A percentile compares a stretch with the other conserved stretches of the same genome.
These are phyloP conservation scores for Eucalyptus sp. DNA, from an alignment of 345 rosid species.

Conservation along the genomic window DNA sequence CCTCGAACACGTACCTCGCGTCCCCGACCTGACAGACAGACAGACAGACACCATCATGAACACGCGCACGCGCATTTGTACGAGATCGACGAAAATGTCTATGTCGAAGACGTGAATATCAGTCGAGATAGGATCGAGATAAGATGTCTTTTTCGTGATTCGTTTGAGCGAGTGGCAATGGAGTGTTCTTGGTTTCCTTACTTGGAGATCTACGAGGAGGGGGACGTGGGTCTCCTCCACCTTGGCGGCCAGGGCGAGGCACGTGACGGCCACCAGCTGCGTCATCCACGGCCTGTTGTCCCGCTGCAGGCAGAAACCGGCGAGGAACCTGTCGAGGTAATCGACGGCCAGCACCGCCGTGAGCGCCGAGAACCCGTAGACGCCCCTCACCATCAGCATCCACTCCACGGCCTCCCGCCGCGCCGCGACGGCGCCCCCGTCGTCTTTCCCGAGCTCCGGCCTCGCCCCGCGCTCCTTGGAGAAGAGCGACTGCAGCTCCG, in stretches of 20 bases:
- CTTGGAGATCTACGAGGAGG: conserved; percentile 81
- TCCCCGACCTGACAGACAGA: conserved; percentile 39
- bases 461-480: conserved; percentile 39
- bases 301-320: conserved; percentile 23
- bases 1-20: conserved; percentile 59
- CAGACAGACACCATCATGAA: not conserved
- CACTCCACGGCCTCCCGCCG: conserved; percentile 64
- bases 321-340: conserved; percentile 78
- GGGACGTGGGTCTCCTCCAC: conserved; percentile 88
- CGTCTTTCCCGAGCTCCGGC: not conserved
- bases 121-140: not conserved
- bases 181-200: not conserved
- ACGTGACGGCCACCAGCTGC: conserved; percentile 79
- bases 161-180: not conserved
- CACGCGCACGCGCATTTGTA: not conserved
- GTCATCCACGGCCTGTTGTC: conserved; percentile 82
- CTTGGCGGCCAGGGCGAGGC: conserved; percentile 90
- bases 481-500: conserved; percentile 49
- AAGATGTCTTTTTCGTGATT: not conserved
- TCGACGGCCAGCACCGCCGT: conserved; percentile 69
- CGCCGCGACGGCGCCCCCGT: conserved; percentile 11
- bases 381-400: conserved; percentile 61
- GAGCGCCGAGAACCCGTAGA: conserved; percentile 55
- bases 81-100: not conserved
- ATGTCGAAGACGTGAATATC: not conserved